These are phyloP conservation scores for Rhizophora apiculata DNA, from an alignment of 345 rosid species.

Conservation along the genomic window DNA sequence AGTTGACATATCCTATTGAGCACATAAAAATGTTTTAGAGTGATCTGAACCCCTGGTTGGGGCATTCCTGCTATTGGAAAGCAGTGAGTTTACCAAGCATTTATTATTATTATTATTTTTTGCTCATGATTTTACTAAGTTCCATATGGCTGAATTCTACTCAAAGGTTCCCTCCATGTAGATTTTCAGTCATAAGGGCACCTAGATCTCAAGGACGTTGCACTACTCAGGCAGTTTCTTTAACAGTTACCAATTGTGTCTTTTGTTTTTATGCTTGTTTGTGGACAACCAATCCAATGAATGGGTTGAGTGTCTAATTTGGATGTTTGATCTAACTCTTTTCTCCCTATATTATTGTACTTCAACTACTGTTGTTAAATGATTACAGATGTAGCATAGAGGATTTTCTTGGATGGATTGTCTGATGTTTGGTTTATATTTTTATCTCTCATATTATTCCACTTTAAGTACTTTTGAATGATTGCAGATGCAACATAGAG, in stretches of 20 bases:
- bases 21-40: neutral
- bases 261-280: neutral
- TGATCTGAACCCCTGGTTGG: neutral
- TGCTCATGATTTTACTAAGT: neutral
- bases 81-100: neutral
- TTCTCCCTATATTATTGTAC: neutral
- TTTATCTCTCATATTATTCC: neutral
- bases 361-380: neutral
- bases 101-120: too few relatives aligned
- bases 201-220: neutral
- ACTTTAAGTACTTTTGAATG: neutral
- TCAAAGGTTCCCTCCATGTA: neutral
- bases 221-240: neutral
- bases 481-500: conserved; percentile 68
- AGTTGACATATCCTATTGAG: neutral
- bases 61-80: neutral
- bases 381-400: neutral
- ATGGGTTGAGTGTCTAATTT: neutral
- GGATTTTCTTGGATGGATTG: neutral
- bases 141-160: neutral
- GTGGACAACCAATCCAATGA: too few relatives aligned
- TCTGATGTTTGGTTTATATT: neutral
- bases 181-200: neutral
- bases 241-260: neutral
- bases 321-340: neutral